These are phyloP conservation scores for Trichophaea hybrida DNA, from an alignment of 2,329 filamentous ascomycete genomes.

Conservation along the genomic window DNA sequence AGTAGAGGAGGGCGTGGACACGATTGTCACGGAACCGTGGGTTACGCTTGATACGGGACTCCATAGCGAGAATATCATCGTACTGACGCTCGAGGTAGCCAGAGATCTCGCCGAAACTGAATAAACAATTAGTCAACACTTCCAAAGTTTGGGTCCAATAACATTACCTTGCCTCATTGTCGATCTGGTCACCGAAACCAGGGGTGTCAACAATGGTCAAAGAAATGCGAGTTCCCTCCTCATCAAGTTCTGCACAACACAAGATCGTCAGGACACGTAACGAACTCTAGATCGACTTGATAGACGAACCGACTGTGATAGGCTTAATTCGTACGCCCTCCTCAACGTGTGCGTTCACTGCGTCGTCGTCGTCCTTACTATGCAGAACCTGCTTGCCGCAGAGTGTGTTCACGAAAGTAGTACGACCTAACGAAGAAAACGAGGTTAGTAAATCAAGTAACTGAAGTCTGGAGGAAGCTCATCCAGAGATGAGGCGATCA, in stretches of 20 bases:
- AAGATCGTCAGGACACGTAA: background rate
- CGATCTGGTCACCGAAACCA: conserved; percentile 95
- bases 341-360: conserved; percentile 75
- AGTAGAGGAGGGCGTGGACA: conserved; percentile 95
- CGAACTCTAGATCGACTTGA: background rate
- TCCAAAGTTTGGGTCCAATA: background rate
- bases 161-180: conserved; percentile 85
- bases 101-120: conserved; percentile 90
- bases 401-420: conserved; percentile 98
- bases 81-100: conserved; percentile 98
- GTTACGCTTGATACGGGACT: conserved; percentile 99
- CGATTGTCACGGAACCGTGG: conserved; percentile 98
- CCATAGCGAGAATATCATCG: conserved; percentile 96
- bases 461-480: conserved; percentile 12
- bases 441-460: conserved; percentile 1
- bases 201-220: conserved; percentile 97
- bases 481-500: conserved; percentile 7
- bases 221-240: conserved; percentile 95
- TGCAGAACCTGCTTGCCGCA: conserved; percentile 85
- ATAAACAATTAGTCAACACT: conserved; percentile 26
- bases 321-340: conserved; percentile 98
- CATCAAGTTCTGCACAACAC: conserved; percentile 62
- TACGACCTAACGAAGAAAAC: conserved; percentile 51
- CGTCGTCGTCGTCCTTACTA: conserved; percentile 87
- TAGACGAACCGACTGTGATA: conserved; percentile 73